These are phyloP conservation scores for Poa annua DNA, from an alignment of 176 grass and related monocot species.

Conservation along the genomic window DNA sequence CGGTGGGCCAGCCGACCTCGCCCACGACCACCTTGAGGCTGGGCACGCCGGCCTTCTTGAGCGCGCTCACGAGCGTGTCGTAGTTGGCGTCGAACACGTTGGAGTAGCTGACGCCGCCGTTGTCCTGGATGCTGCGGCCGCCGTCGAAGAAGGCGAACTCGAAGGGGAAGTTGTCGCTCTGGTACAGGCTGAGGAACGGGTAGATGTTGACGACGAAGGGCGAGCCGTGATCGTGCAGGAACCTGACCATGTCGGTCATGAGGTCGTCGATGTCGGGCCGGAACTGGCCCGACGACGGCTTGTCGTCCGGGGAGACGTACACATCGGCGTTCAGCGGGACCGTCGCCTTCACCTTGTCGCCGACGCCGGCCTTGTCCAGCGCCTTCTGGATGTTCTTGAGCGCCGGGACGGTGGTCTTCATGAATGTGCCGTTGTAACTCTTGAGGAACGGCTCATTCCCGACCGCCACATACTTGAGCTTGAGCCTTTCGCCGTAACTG, in stretches of 20 bases:
- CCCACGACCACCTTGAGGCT: conserved; percentile 76
- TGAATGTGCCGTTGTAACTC: conserved; percentile 72
- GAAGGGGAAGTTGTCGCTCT: conserved; percentile 67
- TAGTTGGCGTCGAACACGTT: conserved; percentile 97
- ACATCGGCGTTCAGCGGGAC: conserved; percentile 81
- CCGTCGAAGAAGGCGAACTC: conserved; percentile 83
- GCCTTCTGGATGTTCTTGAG: conserved; percentile 90
- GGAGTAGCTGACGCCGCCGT: conserved; percentile 58
- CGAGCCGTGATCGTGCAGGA: conserved; percentile 59
- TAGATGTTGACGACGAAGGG: conserved; percentile 93
- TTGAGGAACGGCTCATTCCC: conserved; percentile 84
- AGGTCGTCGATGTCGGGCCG: conserved; percentile 69
- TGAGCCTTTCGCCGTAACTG: conserved; percentile 55
- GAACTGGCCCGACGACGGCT: conserved; percentile 63
- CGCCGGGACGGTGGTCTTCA: conserved; percentile 65
- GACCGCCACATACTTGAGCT: conserved; percentile 79
- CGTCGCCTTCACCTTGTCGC: conserved; percentile 56
- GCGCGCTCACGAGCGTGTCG: conserved; percentile 68
- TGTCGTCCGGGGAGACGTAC: conserved; percentile 62
- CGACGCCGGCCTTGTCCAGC: conserved; percentile 63
- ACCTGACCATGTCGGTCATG: conserved; percentile 69
- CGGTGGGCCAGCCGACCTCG: conserved; percentile 85
- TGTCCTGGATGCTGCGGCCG: conserved; percentile 63
- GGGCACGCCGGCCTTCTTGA: conserved; percentile 79
- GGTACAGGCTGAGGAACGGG: conserved; percentile 78